phyloP scores from a whole-genome alignment of 2,329 filamentous ascomycete genomes.

The Aspergillus candidus region DNA sequence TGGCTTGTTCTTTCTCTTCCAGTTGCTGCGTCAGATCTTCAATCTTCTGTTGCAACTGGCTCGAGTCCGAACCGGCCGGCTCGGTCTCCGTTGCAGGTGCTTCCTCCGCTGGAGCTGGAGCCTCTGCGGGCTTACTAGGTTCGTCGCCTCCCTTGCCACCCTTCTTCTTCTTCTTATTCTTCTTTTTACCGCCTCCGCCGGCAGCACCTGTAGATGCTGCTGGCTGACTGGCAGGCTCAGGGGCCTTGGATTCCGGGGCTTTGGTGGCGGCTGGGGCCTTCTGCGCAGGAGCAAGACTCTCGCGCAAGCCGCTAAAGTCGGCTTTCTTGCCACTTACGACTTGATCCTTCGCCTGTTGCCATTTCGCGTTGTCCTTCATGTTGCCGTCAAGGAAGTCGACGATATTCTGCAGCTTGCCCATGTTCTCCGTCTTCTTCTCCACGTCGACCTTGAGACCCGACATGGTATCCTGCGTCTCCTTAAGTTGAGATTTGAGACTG shows the following conservation, averaged over 20 bases:
- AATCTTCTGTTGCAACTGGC: slow-evolving; percentile 33
- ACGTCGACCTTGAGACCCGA: slow-evolving; percentile 41
- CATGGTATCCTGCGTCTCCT: slow-evolving; percentile 48
- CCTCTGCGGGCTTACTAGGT: slow-evolving; percentile 18
- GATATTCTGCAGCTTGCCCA: slow-evolving; percentile 28
- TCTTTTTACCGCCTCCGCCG: slow-evolving; percentile 52
- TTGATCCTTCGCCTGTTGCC: slow-evolving; percentile 31
- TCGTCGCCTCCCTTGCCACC: slow-evolving; percentile 49
- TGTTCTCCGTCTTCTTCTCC: slow-evolving; percentile 31
- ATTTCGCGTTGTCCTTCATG: slow-evolving; percentile 29
- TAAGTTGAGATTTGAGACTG: slow-evolving; percentile 49
- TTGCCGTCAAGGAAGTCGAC: slow-evolving; percentile 38
- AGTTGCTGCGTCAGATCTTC: slow-evolving; percentile 31
- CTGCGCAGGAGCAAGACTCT: slow-evolving; percentile 25
- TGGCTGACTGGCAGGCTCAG: slow-evolving; percentile 17
- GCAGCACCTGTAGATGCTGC: slow-evolving; percentile 17
- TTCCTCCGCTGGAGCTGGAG: slow-evolving; percentile 12
- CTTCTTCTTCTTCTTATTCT: slow-evolving; percentile 88
- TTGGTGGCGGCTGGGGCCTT: slow-evolving; percentile 18
- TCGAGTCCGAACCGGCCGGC: slow-evolving; percentile 13
- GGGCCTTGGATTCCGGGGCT: slow-evolving; percentile 1
- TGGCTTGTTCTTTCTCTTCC: slow-evolving; percentile 60
- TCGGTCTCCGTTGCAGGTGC: slow-evolving; percentile 31
- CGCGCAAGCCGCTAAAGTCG: slow-evolving; percentile 30
- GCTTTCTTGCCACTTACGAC: slow-evolving; percentile 27